A percentile compares a stretch with the other conserved stretches of the same genome.
These are phyloP conservation scores for Cordyceps javanica DNA, from an alignment of 2,329 filamentous ascomycete genomes.

Conservation along the genomic window DNA sequence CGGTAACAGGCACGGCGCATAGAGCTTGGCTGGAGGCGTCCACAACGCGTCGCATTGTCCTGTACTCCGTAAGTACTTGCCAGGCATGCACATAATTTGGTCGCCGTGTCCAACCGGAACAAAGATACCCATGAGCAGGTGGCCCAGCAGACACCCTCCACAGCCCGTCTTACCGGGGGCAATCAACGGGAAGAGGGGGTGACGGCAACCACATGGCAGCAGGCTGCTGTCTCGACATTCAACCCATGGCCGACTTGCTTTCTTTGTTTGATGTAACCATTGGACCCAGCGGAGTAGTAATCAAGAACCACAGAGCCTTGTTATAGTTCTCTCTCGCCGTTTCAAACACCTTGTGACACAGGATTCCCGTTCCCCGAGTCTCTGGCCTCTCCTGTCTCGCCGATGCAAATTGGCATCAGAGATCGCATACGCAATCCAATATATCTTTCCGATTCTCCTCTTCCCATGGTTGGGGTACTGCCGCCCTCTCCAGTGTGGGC, in stretches of 20 bases:
- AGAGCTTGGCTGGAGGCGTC: not conserved
- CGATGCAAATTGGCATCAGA: conserved; percentile 5
- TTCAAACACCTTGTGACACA: not conserved
- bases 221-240: not conserved
- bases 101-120: conserved; percentile 1
- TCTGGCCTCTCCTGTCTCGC: not conserved
- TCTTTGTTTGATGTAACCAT: conserved; percentile 8
- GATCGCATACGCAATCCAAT: conserved; percentile 8
- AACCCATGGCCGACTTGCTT: not conserved
- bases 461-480: not conserved
- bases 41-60: not conserved
- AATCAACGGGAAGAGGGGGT: not conserved
- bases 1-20: not conserved
- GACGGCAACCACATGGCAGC: conserved; percentile 7
- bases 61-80: not conserved
- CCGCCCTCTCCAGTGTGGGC: not conserved
- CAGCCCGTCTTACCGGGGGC: not conserved
- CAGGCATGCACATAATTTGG: conserved; percentile 2
- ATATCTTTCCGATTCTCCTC: conserved; percentile 6
- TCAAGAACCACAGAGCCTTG: not conserved
- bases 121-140: conserved; percentile 1
- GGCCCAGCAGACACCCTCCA: conserved; percentile 1
- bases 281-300: conserved; percentile 1
- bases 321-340: not conserved
- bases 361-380: not conserved